A percentile compares a stretch with the other conserved stretches of the same genome.
phyloP scores from a whole-genome alignment of 805 yeast genomes.

The Starmerella scarabaei region DNA sequence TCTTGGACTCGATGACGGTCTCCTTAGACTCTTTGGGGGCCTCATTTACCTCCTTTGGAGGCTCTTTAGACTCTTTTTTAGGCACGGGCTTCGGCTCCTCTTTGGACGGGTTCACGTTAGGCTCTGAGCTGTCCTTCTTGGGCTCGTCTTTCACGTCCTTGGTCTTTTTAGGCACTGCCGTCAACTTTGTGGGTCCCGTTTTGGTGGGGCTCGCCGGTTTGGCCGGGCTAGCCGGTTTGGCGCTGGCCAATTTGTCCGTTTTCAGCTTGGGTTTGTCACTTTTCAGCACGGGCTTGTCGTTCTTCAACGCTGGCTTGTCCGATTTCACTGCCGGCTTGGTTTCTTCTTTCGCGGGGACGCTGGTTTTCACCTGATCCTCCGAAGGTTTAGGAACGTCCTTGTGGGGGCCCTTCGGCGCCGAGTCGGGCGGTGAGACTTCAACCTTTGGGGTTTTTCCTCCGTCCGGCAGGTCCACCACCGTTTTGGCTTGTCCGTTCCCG shows the following conservation, averaged over 20 bases:
- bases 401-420: too few species aligned
- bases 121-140: neutral
- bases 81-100: neutral
- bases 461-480: too few species aligned
- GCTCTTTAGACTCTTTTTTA: neutral
- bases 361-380: too few species aligned
- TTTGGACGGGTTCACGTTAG: neutral
- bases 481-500: too few species aligned
- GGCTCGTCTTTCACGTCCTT: neutral
- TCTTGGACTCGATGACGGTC: too few species aligned
- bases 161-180: neutral
- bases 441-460: too few species aligned
- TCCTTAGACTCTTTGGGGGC: neutral
- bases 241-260: neutral
- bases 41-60: neutral
- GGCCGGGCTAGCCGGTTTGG: neutral
- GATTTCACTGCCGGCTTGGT: too few species aligned
- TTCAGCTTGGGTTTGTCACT: constrained; percentile 33
- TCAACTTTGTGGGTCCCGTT: neutral
- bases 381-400: too few species aligned
- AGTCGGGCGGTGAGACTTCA: too few species aligned
- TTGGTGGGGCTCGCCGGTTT: neutral
- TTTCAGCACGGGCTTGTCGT: constrained; percentile 49
- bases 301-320: constrained; percentile 60
- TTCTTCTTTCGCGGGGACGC: too few species aligned